phyloP scores from a whole-genome alignment of 352 stramenopile genomes.

The Globisporangium carolinianum region DNA sequence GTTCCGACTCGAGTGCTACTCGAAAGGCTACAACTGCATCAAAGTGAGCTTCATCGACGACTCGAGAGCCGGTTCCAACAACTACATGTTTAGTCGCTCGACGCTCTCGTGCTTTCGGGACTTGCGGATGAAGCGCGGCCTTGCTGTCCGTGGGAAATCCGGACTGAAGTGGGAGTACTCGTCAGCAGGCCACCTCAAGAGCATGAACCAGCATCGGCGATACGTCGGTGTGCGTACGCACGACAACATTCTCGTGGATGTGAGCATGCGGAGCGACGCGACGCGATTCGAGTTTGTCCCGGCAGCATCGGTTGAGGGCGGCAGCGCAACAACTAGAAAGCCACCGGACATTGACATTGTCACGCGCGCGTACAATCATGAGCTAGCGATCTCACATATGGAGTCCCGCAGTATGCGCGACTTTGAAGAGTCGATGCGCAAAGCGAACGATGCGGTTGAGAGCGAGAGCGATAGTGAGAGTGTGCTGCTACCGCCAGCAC shows the following conservation, averaged over 20 bases:
- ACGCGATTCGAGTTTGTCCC: constrained; percentile 73
- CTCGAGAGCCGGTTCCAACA: constrained; percentile 25
- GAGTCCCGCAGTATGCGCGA: constrained; percentile 74
- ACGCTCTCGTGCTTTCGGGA: constrained; percentile 84
- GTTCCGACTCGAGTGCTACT: constrained; percentile 72
- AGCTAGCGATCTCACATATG: constrained; percentile 52
- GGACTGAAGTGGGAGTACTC: constrained; percentile 81
- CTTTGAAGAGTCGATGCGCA: constrained; percentile 51
- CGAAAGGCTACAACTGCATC: constrained; percentile 83
- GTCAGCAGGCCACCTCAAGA: constrained; percentile 72
- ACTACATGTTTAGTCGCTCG: constrained; percentile 83
- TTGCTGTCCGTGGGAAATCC: constrained; percentile 45
- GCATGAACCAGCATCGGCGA: constrained; percentile 85
- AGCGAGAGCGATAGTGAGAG: too few species aligned
- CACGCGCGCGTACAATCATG: constrained; percentile 69
- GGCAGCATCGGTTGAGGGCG: constrained; percentile 26
- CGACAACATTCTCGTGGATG: constrained; percentile 67
- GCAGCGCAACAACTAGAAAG: constrained; percentile 11
- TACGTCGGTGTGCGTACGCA: constrained; percentile 66
- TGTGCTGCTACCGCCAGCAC: too few species aligned
- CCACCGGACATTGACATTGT: constrained; percentile 70
- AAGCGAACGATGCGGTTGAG: constrained; percentile 4
- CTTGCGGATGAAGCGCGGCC: constrained; percentile 69
- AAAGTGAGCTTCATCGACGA: constrained; percentile 79
- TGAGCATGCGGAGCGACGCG: constrained; percentile 83